These are phyloP conservation scores for Talaromyces sp. DNA, from an alignment of 2,329 filamentous ascomycete genomes.

Conservation along the genomic window DNA sequence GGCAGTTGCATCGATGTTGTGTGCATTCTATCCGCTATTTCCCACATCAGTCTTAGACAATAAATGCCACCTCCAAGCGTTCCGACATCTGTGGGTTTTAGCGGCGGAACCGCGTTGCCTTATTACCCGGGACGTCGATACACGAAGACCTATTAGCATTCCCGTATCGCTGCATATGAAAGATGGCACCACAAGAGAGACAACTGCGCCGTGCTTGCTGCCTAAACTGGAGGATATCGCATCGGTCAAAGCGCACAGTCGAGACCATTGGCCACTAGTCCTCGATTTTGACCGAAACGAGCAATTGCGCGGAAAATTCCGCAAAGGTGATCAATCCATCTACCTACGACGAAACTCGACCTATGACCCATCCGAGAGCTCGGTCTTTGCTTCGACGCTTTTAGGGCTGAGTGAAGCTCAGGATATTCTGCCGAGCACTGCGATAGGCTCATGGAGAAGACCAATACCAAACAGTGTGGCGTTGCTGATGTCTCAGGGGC, in stretches of 20 bases:
- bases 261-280: conserved; percentile 76
- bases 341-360: conserved; percentile 69
- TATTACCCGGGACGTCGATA: conserved; percentile 81
- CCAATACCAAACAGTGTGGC: conserved; percentile 24
- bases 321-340: conserved; percentile 63
- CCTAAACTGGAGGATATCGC: conserved; percentile 42
- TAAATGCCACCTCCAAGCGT: conserved; percentile 88
- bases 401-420: conserved; percentile 66
- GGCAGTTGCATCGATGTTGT: conserved; percentile 78
- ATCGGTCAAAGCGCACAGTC: conserved; percentile 39
- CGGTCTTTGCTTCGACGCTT: conserved; percentile 70
- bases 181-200: conserved; percentile 31
- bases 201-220: conserved; percentile 57
- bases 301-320: conserved; percentile 62
- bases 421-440: conserved; percentile 33
- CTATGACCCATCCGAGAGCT: conserved; percentile 58
- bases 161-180: conserved; percentile 65
- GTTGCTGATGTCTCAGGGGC: conserved; percentile 23
- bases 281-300: conserved; percentile 68
- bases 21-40: conserved; percentile 92
- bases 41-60: conserved; percentile 89
- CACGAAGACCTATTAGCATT: conserved; percentile 71
- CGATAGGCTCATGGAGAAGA: conserved; percentile 26
- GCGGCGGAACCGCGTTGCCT: conserved; percentile 87
- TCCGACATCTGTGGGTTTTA: conserved; percentile 95